A percentile compares a stretch with the other conserved stretches of the same genome.
Conservation (phyloP, 805 yeast genomes). For the Suhomyces prunicola region DNA sequence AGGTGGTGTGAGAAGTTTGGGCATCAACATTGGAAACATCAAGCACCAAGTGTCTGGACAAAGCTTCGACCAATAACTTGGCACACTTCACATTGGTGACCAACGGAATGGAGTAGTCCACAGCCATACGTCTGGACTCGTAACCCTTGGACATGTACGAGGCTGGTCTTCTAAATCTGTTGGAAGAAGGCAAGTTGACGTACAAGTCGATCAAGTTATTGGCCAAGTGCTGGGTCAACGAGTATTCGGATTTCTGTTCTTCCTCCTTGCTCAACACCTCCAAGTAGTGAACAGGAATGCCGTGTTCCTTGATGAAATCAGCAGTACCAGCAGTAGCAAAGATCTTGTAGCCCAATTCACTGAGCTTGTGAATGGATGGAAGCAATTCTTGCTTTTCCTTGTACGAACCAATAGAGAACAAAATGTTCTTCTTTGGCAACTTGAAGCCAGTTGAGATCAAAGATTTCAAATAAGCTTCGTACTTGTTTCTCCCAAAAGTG, state of each 20-base stretch:
- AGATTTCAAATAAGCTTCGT: conserved; percentile 95
- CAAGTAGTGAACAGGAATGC: conserved; percentile 89
- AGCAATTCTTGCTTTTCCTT: conserved; percentile 93
- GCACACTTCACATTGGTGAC: conserved; percentile 98
- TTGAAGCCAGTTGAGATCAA: conserved; percentile 93
- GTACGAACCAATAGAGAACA: conserved; percentile 92
- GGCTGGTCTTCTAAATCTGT: conserved; percentile 98
- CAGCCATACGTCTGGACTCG: conserved; percentile 99
- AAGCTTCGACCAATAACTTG: conserved; percentile 91
- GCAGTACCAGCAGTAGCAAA: conserved; percentile 99
- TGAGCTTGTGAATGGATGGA: conserved; percentile 78
- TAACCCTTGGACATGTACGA: conserved; percentile 97
- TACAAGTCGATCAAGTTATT: conserved; percentile 94
- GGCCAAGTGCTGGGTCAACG: conserved; percentile 93
- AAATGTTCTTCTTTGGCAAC: conserved; percentile 90
- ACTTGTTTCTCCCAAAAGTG: conserved; percentile 90
- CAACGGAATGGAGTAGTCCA: conserved; percentile 95
- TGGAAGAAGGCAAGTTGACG: conserved; percentile 94
- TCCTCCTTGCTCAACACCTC: conserved; percentile 77
- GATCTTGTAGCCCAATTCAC: conserved; percentile 81
- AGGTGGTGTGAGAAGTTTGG: conserved; percentile 84
- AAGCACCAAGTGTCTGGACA: conserved; percentile 64
- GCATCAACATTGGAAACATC: conserved; percentile 78
- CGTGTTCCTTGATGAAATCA: conserved; percentile 94
- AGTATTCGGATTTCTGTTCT: conserved; percentile 87